Conservation (phyloP, 2,329 filamentous ascomycete genomes). For the Chlorencoelia australis region DNA sequence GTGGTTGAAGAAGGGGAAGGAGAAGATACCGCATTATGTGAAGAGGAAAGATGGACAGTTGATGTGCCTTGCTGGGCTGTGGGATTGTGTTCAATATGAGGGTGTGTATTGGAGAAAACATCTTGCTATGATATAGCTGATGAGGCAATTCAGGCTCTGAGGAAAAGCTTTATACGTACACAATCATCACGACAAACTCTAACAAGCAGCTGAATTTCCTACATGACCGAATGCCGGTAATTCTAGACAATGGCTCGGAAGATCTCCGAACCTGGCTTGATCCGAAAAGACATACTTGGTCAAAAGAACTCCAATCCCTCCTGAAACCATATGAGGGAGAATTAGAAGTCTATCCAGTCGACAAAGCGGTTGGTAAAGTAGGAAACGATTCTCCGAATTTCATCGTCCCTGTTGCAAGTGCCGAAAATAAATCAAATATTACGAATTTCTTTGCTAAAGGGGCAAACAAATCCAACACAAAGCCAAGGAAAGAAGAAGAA, state of each 20-base stretch:
- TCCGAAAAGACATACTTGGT: slow-evolving; percentile 62
- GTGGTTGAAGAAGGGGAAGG: slow-evolving; percentile 77
- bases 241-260: slow-evolving; percentile 67
- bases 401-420: slow-evolving; percentile 71
- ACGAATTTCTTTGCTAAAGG: slow-evolving; percentile 76
- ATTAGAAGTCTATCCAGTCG: slow-evolving; percentile 77
- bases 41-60: slow-evolving; percentile 72
- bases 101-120: slow-evolving; percentile 33
- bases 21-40: slow-evolving; percentile 77
- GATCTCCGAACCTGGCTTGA: slow-evolving; percentile 70
- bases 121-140: slow-evolving; percentile 6
- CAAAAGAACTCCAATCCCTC: slow-evolving; percentile 62
- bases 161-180: slow-evolving; percentile 76
- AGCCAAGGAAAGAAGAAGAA: too few species aligned
- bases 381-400: slow-evolving; percentile 83
- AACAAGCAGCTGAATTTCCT: slow-evolving; percentile 77
- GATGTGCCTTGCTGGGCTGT: slow-evolving; percentile 79
- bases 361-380: slow-evolving; percentile 85
- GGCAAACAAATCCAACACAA: too few species aligned
- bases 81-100: slow-evolving; percentile 79
- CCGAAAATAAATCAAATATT: slow-evolving; percentile 86
- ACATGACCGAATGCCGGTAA: slow-evolving; percentile 93
- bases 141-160: slow-evolving; percentile 36
- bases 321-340: slow-evolving; percentile 72
- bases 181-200: slow-evolving; percentile 83